Percentiles rank a stretch among this genome's conserved stretches.
phyloP scores from a whole-genome alignment of 176 grass and related monocot species.

The Thalia dealbata region DNA sequence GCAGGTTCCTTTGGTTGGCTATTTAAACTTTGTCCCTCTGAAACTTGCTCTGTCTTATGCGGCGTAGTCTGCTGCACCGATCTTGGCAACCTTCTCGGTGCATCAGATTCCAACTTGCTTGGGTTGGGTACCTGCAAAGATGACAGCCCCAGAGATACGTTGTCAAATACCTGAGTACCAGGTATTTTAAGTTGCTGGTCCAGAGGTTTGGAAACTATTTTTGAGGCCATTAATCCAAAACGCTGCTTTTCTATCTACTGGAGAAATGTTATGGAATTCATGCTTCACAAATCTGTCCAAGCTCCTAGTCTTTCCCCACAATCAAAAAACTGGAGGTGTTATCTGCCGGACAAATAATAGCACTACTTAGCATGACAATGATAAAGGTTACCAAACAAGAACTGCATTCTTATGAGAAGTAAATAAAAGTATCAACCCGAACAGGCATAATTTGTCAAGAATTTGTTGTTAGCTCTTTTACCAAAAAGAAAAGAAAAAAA shows the following conservation, averaged over 20 bases:
- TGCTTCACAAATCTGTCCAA: background rate
- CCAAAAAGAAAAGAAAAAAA: background rate
- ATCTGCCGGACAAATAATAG: too few relatives aligned
- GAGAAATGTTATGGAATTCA: background rate
- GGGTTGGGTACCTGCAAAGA: background rate
- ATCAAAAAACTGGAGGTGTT: too few relatives aligned
- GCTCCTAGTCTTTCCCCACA: too few relatives aligned
- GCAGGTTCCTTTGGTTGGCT: background rate
- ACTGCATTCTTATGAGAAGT: too few relatives aligned
- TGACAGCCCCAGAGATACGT: background rate
- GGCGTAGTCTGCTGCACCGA: background rate
- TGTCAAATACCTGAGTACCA: background rate
- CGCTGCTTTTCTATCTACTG: background rate
- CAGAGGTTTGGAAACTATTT: background rate
- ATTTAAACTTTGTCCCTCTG: background rate
- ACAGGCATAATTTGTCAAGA: background rate
- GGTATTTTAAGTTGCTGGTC: background rate
- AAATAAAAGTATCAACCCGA: too few relatives aligned
- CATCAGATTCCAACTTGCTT: background rate
- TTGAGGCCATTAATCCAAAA: slow-evolving; percentile 1
- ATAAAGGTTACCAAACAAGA: too few relatives aligned
- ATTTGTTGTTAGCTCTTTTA: background rate
- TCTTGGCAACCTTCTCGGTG: background rate
- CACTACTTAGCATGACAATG: too few relatives aligned
- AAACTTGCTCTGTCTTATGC: slow-evolving; percentile 3